Percentiles rank a stretch among this genome's conserved stretches.
phyloP scores from a whole-genome alignment of 1,139 yeast genomes.

The Candida tropicalis region DNA sequence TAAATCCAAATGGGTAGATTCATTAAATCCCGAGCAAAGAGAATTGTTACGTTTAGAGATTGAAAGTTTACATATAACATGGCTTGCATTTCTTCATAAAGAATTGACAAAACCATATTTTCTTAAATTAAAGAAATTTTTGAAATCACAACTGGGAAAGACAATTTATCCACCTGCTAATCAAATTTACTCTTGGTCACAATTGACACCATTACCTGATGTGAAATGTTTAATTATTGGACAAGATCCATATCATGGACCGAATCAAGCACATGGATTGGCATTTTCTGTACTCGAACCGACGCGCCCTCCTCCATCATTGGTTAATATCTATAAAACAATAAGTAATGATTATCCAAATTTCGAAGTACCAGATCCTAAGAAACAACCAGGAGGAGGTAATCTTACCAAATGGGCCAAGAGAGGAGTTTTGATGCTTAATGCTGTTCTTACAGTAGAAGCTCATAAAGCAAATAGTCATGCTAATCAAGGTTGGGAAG shows the following conservation, averaged over 20 bases:
- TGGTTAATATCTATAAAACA: constrained; percentile 84
- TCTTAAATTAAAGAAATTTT: constrained; percentile 65
- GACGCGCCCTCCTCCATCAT: constrained; percentile 85
- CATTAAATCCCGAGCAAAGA: constrained; percentile 54
- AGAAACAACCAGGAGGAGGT: constrained; percentile 53
- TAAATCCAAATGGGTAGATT: constrained; percentile 55
- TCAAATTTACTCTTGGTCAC: constrained; percentile 92
- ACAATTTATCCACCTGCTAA: constrained; percentile 74
- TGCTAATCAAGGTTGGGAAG: constrained; percentile 91
- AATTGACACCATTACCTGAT: constrained; percentile 73
- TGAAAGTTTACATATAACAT: constrained; percentile 66
- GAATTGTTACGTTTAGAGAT: constrained; percentile 70
- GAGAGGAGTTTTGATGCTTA: constrained; percentile 85
- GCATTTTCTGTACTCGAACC: constrained; percentile 92
- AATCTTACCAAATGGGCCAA: constrained; percentile 83
- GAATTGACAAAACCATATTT: constrained; percentile 90
- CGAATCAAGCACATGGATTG: constrained; percentile 93
- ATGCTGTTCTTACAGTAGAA: constrained; percentile 87
- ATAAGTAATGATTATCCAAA: constrained; percentile 72
- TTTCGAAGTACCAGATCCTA: constrained; percentile 57
- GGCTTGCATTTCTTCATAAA: constrained; percentile 70
- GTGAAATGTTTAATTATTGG: constrained; percentile 86
- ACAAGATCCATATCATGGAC: constrained; percentile 95
- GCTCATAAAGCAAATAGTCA: constrained; percentile 96
- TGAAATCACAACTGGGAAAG: constrained; percentile 39